A percentile compares a stretch with the other conserved stretches of the same genome.
Evolutionary conservation across 306 rosid genomes (phyloP).

Genomic region (Medicago arabica): DNA sequence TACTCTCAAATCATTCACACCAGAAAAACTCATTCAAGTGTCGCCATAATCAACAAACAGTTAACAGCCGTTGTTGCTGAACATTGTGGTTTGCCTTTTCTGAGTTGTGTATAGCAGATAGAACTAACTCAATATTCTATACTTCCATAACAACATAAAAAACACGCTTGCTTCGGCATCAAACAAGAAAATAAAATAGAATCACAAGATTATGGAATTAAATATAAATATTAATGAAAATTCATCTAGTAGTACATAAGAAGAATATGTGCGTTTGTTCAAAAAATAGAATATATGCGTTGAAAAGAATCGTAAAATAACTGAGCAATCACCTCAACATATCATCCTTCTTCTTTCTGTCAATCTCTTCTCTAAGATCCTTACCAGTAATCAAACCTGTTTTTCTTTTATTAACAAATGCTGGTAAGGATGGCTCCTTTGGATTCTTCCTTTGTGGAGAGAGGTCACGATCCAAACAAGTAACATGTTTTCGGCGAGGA

Average conservation of each 20-base stretch:
- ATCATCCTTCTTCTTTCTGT: conserved; percentile 70
- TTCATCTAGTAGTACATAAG: no score
- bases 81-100: neutral
- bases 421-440: conserved; percentile 47
- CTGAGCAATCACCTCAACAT: no score
- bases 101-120: conserved; percentile 2
- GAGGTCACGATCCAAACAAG: neutral
- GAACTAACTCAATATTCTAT: conserved; percentile 23
- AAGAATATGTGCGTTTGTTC: no score
- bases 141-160: conserved; percentile 26
- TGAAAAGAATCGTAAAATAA: no score
- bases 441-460: conserved; percentile 73
- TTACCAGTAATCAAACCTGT: conserved; percentile 78
- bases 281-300: no score
- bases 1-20: conserved; percentile 10
- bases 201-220: no score
- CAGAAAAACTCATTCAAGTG: conserved; percentile 10
- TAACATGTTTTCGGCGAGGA: neutral
- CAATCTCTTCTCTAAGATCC: conserved; percentile 78
- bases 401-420: conserved; percentile 51
- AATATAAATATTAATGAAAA: no score
- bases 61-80: neutral
- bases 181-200: no score
- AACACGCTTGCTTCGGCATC: conserved; percentile 4
- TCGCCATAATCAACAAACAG: neutral